Percentiles rank a stretch among this genome's conserved stretches.
Evolutionary conservation across 163 green algal species (phyloP).

Genomic region (Scenedesmus sp.): DNA sequence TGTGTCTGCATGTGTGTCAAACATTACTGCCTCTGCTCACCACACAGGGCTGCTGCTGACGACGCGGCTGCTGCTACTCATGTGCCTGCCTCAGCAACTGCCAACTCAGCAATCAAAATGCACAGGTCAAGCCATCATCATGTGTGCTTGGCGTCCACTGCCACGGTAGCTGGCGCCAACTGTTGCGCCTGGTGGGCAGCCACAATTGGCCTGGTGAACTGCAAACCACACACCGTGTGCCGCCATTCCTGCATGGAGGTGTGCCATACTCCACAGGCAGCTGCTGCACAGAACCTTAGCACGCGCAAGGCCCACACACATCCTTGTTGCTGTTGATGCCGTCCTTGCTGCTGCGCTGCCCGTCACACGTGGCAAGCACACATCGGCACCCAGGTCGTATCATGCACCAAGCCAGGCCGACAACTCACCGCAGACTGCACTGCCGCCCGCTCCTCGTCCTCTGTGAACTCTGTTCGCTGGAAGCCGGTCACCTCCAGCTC

Average conservation of each 20-base stretch:
- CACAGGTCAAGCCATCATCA: background rate
- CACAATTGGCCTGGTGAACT: background rate
- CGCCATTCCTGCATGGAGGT: background rate
- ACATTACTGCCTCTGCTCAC: background rate
- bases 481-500: constrained; percentile 40
- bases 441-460: constrained; percentile 44
- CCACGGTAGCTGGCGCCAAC: background rate
- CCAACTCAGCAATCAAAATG: no score
- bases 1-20: no score
- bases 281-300: no score
- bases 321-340: background rate
- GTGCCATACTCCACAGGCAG: background rate
- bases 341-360: background rate
- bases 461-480: constrained; percentile 26
- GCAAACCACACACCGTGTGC: background rate
- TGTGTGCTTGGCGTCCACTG: background rate
- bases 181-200: background rate
- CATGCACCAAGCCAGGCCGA: background rate
- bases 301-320: background rate
- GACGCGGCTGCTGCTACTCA: background rate
- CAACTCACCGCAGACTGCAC: constrained; percentile 48
- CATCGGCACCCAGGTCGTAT: background rate
- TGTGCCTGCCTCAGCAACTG: background rate
- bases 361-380: no score
- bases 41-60: background rate